Evolutionary conservation across 2,329 filamentous ascomycete genomes (phyloP).

Genomic region (Hymenoscyphus fructigenus): DNA sequence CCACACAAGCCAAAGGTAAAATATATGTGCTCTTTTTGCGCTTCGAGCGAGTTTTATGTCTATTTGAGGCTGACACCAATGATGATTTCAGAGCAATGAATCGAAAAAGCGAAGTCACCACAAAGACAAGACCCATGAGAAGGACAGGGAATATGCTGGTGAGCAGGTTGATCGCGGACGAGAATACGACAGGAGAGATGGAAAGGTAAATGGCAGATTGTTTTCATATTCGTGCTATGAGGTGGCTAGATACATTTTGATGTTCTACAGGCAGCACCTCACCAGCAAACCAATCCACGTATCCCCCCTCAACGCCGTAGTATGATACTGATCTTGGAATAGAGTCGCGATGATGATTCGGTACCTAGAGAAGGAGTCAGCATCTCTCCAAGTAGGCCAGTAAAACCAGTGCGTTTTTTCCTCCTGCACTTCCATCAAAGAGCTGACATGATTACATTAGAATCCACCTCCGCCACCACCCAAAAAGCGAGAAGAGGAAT

Average conservation of each 20-base stretch:
- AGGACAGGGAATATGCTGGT: neutral
- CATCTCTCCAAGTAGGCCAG: neutral
- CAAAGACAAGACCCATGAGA: neutral
- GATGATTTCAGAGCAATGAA: neutral
- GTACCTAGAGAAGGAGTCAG: neutral
- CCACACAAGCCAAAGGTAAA: neutral
- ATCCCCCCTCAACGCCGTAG: neutral
- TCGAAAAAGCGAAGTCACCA: neutral
- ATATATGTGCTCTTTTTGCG: neutral
- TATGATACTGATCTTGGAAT: neutral
- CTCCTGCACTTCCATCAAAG: neutral
- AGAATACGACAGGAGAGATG: neutral
- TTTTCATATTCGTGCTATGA: neutral
- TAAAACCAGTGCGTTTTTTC: neutral
- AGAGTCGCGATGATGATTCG: neutral
- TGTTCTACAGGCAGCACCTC: neutral
- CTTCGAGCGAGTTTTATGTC: neutral
- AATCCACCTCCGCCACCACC: neutral
- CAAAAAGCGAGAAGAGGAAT: neutral
- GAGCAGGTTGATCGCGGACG: neutral
- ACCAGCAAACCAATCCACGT: neutral
- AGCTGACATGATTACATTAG: neutral
- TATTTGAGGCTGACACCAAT: neutral
- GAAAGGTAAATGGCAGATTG: neutral
- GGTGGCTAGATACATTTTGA: too few species aligned